These are phyloP conservation scores for Teratosphaeria epicoccoides DNA, from an alignment of 2,329 filamentous ascomycete species.

Conservation along the genomic window DNA sequence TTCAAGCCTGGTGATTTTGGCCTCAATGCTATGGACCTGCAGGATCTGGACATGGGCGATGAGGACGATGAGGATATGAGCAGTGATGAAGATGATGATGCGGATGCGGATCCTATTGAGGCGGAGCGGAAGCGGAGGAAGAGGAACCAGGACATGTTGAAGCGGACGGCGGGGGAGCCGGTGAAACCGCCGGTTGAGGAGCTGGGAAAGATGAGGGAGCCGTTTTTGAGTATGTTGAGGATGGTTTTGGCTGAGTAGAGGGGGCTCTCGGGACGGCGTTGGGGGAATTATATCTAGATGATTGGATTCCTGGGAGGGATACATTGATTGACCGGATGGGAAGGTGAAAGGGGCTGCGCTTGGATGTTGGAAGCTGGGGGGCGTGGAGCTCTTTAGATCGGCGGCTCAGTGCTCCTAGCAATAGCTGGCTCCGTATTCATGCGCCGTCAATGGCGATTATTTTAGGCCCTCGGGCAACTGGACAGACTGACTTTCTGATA, in stretches of 20 bases:
- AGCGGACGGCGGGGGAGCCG: constrained; percentile 28
- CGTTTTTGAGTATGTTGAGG: constrained; percentile 27
- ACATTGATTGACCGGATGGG: not conserved
- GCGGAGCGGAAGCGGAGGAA: constrained; percentile 70
- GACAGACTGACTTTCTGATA: too few species aligned
- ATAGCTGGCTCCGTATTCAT: too few species aligned
- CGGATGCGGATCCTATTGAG: constrained; percentile 77
- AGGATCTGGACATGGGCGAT: constrained; percentile 71
- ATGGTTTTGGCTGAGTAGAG: constrained; percentile 23
- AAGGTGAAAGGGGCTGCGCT: not conserved
- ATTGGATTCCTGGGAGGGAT: not conserved
- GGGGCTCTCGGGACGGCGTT: not conserved
- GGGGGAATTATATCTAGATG: too few species aligned
- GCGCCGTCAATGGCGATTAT: too few species aligned
- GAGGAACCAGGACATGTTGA: constrained; percentile 66
- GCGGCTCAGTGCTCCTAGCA: too few species aligned
- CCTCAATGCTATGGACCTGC: constrained; percentile 72
- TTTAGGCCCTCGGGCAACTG: too few species aligned
- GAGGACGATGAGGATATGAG: constrained; percentile 44
- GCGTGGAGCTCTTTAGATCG: too few species aligned
- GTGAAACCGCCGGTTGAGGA: constrained; percentile 26
- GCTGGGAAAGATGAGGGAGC: constrained; percentile 24
- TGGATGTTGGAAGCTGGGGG: too few species aligned
- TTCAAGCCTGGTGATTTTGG: constrained; percentile 85
- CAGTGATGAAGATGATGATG: constrained; percentile 54